A percentile compares a stretch with the other conserved stretches of the same genome.
phyloP scores from a whole-genome alignment of 2,329 filamentous ascomycete genomes.

The Lachnum nothofagi region DNA sequence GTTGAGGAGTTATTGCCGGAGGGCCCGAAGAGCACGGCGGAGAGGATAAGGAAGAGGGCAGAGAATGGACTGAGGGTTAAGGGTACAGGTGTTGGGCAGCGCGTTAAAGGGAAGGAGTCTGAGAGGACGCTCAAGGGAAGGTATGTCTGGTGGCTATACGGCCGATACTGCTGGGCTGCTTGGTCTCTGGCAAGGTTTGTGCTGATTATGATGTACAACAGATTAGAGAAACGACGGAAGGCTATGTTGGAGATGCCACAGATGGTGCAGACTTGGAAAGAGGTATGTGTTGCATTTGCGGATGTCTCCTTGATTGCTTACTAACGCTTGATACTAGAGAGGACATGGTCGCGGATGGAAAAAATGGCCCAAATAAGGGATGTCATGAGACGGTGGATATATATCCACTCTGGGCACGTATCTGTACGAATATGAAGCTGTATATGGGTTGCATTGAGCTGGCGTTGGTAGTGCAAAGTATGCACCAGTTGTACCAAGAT shows the following conservation, averaged over 20 bases:
- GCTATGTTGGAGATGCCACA: conserved; percentile 94
- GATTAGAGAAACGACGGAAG: conserved; percentile 80
- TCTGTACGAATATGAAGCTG: conserved; percentile 24
- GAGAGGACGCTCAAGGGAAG: conserved; percentile 78
- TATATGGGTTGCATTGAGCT: conserved; percentile 16
- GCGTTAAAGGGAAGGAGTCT: conserved; percentile 91
- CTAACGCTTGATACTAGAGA: conserved; percentile 45
- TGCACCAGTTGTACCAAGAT: conserved; percentile 8
- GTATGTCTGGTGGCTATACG: conserved; percentile 46
- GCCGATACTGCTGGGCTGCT: background rate
- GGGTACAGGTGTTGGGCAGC: conserved; percentile 87
- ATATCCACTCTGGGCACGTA: conserved; percentile 1
- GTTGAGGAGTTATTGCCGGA: conserved; percentile 76
- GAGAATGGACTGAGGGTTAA: conserved; percentile 80
- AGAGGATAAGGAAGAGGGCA: conserved; percentile 64
- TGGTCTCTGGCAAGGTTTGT: conserved; percentile 28
- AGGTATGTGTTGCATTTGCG: conserved; percentile 55
- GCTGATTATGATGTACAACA: conserved; percentile 34
- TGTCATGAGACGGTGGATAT: conserved; percentile 2
- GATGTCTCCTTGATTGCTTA: conserved; percentile 12
- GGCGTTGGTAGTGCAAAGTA: conserved; percentile 18
- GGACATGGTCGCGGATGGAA: conserved; percentile 71
- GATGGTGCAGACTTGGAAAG: conserved; percentile 88
- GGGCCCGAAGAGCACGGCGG: conserved; percentile 69
- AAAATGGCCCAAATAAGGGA: conserved; percentile 58